Percentiles rank a stretch among this genome's conserved stretches.
Evolutionary conservation across 352 stramenopile genomes (phyloP).

Genomic region (Globisporangium megalacanthum): DNA sequence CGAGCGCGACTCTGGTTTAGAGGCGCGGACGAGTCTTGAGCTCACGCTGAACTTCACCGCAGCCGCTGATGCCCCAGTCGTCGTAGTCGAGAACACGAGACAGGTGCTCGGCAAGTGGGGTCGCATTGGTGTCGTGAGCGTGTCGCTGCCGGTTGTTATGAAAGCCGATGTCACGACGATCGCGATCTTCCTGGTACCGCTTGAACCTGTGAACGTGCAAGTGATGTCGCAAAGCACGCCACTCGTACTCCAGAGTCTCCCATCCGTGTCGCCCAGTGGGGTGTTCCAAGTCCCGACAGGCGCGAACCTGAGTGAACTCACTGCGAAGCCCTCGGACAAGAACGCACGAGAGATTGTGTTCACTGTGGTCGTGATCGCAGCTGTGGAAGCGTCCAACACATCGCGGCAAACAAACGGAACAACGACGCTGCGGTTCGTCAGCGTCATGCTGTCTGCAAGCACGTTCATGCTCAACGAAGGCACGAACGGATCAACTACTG

Average conservation of each 20-base stretch:
- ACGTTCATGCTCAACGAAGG: slow-evolving; percentile 44
- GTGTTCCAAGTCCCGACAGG: slow-evolving; percentile 30
- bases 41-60: slow-evolving; percentile 29
- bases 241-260: slow-evolving; percentile 20
- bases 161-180: slow-evolving; percentile 33
- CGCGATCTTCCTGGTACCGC: slow-evolving; percentile 29
- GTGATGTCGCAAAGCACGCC: slow-evolving; percentile 32
- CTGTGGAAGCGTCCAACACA: slow-evolving; percentile 30
- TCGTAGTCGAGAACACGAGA: slow-evolving; percentile 33
- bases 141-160: slow-evolving; percentile 19
- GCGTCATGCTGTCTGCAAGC: slow-evolving; percentile 29
- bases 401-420: slow-evolving; percentile 22
- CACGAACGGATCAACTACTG: slow-evolving; percentile 7
- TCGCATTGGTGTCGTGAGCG: slow-evolving; percentile 27
- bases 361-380: slow-evolving; percentile 27
- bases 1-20: slow-evolving; percentile 21
- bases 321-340: slow-evolving; percentile 17
- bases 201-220: slow-evolving; percentile 19
- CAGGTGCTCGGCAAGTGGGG: slow-evolving; percentile 24
- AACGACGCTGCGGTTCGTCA: slow-evolving; percentile 26
- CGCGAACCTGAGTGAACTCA: slow-evolving; percentile 23
- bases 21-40: slow-evolving; percentile 10
- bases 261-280: slow-evolving; percentile 21
- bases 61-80: slow-evolving; percentile 27
- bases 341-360: slow-evolving; percentile 27